Evolutionary conservation across 1,139 yeast genomes (phyloP), one percentile per base, ranked within the genome.

Genomic region (Arxiozyma heterogenica): DNA sequence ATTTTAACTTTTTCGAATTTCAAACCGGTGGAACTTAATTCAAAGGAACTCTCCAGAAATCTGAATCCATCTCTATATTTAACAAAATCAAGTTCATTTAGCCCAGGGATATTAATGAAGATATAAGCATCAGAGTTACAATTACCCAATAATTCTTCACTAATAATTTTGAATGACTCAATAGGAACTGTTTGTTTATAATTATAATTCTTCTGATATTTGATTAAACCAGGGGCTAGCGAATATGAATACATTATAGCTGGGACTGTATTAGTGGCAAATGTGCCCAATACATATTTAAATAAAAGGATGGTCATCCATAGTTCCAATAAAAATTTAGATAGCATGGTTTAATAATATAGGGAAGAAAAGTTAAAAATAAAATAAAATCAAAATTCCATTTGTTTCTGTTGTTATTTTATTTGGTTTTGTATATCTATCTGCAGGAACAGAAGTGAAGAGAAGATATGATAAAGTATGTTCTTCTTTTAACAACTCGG

Each of bases 101-200:
- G 67, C 0, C 94, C 94, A 0, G 95, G 95, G 49, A 81, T 81
- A 62, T 86, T 80, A 0, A 87, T 74, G 18, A 88, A 68, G 1
- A 89, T 63, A 61, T 84, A 86, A 0, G 84, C 86, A 65, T 87
- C 86, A 0, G 91, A 80, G 1, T 82, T 72, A 64, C 96, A 89
- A 46, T 76, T 75, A 2, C 82, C 80, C 17, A 83, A 69, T 44
- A 81, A 66, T 54, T 78, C 73, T 52, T 76, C 74, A 18, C 82
- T 64, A 56, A 82, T 64, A 49, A 73, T 74, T 41, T 76, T 73
- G 15, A 79, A 81, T n/a, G 75, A 72, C 1, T 65, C 69, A 0
- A 58, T 49, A 1, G 75, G 69, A 7, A 64, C 43, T 1, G 44
- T 49, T 6, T 52, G 41, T 1, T 53, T 51, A 12, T 50, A 45